phyloP scores from a whole-genome alignment of 768 basidiomycete species.

The Podaxis sp. region DNA sequence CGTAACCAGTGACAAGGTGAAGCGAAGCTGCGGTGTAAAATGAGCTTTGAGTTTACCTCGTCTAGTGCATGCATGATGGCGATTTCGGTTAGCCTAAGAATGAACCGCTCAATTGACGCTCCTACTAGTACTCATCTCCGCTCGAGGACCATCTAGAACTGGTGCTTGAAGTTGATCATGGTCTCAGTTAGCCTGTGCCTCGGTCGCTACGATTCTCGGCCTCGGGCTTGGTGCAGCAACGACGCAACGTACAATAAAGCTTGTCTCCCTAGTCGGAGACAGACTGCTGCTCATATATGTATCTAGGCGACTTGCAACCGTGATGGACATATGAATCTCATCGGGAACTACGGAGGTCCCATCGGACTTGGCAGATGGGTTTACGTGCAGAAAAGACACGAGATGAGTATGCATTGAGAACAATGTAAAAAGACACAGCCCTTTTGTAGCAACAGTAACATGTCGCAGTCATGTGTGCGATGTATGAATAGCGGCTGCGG shows the following conservation, averaged over 20 bases:
- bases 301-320: conserved; percentile 8
- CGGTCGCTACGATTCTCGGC: neutral
- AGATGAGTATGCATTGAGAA: neutral
- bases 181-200: neutral
- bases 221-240: neutral
- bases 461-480: conserved; percentile 1
- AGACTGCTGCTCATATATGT: neutral
- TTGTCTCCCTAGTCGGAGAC: neutral
- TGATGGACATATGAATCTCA: neutral
- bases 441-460: conserved; percentile 6
- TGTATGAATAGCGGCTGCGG: conserved; percentile 1
- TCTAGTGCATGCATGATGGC: neutral
- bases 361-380: conserved; percentile 5
- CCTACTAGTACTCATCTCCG: neutral
- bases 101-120: neutral
- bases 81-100: neutral
- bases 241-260: neutral
- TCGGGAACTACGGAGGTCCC: conserved; percentile 10
- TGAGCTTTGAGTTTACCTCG: neutral
- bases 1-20: neutral
- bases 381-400: neutral
- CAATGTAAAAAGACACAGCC: neutral
- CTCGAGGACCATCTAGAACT: too few species aligned
- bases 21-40: neutral
- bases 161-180: neutral